Base-by-base conservation (phyloP, 2,329 filamentous ascomycete genomes). In the Shiraia bambusicola region DNA sequence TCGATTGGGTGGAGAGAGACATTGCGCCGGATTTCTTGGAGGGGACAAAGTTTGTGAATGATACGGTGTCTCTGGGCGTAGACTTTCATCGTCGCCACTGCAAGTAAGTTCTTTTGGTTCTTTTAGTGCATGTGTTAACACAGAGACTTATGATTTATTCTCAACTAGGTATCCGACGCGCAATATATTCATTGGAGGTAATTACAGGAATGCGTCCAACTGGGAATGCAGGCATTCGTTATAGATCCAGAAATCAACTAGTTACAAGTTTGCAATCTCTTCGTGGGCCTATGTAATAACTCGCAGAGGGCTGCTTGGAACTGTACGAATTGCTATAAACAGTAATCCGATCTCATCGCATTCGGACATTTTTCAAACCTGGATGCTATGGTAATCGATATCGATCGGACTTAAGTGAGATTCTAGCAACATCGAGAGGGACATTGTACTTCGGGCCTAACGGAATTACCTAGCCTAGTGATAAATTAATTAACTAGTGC, bases 1-100 rank as follows among this genome's bases (percentile, higher is more conserved):
- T 75, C 5, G 56, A 61, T 6, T 75, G 73, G 72, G 72, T 76
- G 2, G 74, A 66, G 45, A 17, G 54, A 9, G 60, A 53, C 1
- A 36, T 56, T 3, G 69, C 70, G 0, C 74, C 76, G 0, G 67
- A 70, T 3, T 56, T 56, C 26, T 36, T 66, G 1, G 49, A 53
- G 14, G 63, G 61, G 1, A 59, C 56, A 0, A 61, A 58, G 44
- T 60, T 58, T 32, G 43, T 57, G 5, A 69, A 74, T 49, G 70
- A 75, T 52, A 60, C 57, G 3, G 64, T 64, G 2, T 56, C 58
- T 6, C 46, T 66, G 8, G 75, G 69, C 0, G 63, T 79, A 1
- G 48, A 70, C 32, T 72, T 72, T 34, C 71, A 72, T 50, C 66
- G 76, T 26, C 70, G 70, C 4, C 55, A 80, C 37, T 80, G 78